Base-by-base conservation (phyloP, 164 flowering plant genomes). In the Santalum album region DNA sequence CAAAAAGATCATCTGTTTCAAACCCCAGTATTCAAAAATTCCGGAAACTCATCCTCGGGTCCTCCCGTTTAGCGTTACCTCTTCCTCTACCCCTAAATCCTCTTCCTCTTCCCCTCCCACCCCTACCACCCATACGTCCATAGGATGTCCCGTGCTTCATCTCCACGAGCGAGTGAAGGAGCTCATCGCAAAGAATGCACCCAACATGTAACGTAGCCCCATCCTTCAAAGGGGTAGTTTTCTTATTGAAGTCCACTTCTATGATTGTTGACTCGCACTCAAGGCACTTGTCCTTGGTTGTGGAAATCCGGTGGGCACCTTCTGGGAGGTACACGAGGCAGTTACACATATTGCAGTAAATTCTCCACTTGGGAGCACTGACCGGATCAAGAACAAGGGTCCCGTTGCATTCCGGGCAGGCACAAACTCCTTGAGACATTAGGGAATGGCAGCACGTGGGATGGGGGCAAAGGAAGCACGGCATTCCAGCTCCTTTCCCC, bases 351-450 rank as follows among this genome's bases (percentile, higher is more conserved):
- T 91, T 91, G 83, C 98, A 91, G 61, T 72, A 61, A 15, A 91
- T 85, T 68, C 80, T 75, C 98, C 98, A 91, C 55, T 82, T 91
- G 46, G 98, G 98, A 54, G 90, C 87, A 61, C 97, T 87, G 16
- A 83, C 80, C 0, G 97, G 97, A 62, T 90, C 97, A 32, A 90
- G 78, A 29, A 90, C 86, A 23, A 90, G 84, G 2, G 94, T 90
- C 6, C 97, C 97, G 46, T 58, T 65, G 67, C 97, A 90, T 69
- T 90, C 96, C 0, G 97, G 97, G 65, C 97, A 90, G 39, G 94
- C 97, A 68, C 97, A 91, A 20, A 91, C 98, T 51, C 96, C 98
- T 78, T 86, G 96, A 34, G 92, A 52, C 54, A 81, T 78, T 42
- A 86, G 15, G 50, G 98, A 91, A 56, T 91, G 95, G n/a, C 53